These are phyloP conservation scores for Jatropha curcas DNA, from an alignment of 345 rosid genomes.

Conservation along the genomic window DNA sequence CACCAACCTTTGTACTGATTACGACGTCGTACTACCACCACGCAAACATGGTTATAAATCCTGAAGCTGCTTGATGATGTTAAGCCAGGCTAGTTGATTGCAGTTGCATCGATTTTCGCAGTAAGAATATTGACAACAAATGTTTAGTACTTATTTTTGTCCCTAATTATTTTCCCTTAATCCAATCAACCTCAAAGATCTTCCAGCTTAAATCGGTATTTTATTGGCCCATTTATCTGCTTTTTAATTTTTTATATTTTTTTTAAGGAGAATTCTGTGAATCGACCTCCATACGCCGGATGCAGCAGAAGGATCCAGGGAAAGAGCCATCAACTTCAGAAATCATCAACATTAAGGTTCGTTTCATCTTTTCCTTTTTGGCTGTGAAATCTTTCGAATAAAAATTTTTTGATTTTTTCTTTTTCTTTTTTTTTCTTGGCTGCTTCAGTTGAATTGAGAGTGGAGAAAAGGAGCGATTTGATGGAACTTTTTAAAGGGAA, in stretches of 20 bases:
- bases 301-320: constrained; percentile 33
- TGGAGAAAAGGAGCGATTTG: constrained; percentile 65
- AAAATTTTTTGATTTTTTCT: no score
- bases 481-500: constrained; percentile 76
- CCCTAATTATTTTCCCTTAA: constrained; percentile 4
- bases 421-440: background rate
- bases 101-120: background rate
- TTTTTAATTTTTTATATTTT: background rate
- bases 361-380: background rate
- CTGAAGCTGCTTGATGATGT: background rate
- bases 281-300: constrained; percentile 71
- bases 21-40: no score
- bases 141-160: background rate
- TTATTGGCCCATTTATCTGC: background rate
- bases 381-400: background rate
- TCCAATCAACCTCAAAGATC: background rate
- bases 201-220: background rate
- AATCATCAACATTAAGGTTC: constrained; percentile 64
- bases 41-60: background rate
- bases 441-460: constrained; percentile 59
- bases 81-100: background rate
- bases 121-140: background rate
- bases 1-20: no score
- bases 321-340: constrained; percentile 61
- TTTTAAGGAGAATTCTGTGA: constrained; percentile 58